Percentiles rank a stretch among this genome's conserved stretches.
Evolutionary conservation across 2,329 filamentous ascomycete genomes (phyloP).

Genomic region (Coleophoma cylindrospora): DNA sequence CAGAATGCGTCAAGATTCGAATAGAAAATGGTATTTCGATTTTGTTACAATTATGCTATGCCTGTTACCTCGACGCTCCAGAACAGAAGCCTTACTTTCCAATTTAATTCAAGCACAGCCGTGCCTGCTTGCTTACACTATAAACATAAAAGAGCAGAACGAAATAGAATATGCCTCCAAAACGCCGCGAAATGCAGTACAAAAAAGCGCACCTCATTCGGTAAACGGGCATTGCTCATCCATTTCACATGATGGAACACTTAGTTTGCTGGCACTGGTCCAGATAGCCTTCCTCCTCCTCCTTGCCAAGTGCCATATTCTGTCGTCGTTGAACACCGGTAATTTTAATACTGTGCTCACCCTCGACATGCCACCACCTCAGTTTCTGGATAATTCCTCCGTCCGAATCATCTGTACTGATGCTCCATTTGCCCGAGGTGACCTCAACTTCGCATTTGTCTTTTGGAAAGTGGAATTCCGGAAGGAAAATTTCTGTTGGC

Average conservation of each 20-base stretch:
- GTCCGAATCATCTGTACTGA: slow-evolving; percentile 67
- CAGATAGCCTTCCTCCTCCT: slow-evolving; percentile 71
- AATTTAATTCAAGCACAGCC: too few species aligned
- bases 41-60: too few species aligned
- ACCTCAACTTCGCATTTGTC: slow-evolving; percentile 68
- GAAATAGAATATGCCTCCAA: background rate
- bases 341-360: slow-evolving; percentile 74
- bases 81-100: too few species aligned
- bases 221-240: too few species aligned
- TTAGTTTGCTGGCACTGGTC: slow-evolving; percentile 55
- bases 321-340: slow-evolving; percentile 66
- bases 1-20: too few species aligned
- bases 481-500: slow-evolving; percentile 81
- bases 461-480: slow-evolving; percentile 87
- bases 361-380: slow-evolving; percentile 89
- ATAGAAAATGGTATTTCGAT: too few species aligned
- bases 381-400: slow-evolving; percentile 69
- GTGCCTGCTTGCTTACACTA: too few species aligned
- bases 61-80: too few species aligned
- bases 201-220: too few species aligned
- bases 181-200: background rate
- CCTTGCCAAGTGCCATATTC: slow-evolving; percentile 43
- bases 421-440: slow-evolving; percentile 85
- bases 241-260: slow-evolving; percentile 42
- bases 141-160: too few species aligned